A percentile compares a stretch with the other conserved stretches of the same genome.
These are phyloP conservation scores for Stygiomarasmius scandens DNA, from an alignment of 1,284 basidiomycete genomes.

Conservation along the genomic window DNA sequence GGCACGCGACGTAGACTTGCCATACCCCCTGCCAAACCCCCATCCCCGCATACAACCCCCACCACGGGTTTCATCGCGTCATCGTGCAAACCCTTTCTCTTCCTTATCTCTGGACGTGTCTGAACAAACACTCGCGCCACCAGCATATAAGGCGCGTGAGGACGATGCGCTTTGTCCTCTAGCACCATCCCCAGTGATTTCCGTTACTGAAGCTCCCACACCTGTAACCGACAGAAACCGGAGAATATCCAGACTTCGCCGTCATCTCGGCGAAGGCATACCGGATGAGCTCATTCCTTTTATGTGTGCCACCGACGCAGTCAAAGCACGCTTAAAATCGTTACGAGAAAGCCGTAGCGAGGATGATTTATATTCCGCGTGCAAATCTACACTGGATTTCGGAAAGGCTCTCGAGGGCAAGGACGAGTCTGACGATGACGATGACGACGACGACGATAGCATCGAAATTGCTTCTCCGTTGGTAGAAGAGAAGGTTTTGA, in stretches of 20 bases:
- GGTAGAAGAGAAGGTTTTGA: constrained; percentile 3
- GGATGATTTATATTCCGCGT: not conserved
- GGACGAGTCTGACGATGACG: not conserved
- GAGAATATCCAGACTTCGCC: constrained; percentile 34
- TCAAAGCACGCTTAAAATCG: not conserved
- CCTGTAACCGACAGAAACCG: constrained; percentile 28
- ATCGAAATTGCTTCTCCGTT: not conserved
- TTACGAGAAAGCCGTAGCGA: not conserved
- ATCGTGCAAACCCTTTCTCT: not conserved
- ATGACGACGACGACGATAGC: not conserved
- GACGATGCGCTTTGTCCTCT: not conserved
- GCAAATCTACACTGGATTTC: not conserved
- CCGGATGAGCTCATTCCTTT: constrained; percentile 26
- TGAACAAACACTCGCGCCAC: not conserved
- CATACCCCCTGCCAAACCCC: not conserved
- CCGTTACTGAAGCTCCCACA: constrained; percentile 22
- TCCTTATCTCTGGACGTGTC: not conserved
- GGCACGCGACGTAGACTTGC: not conserved
- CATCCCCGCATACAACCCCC: not conserved
- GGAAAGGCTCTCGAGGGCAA: not conserved
- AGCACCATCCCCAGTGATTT: constrained; percentile 10
- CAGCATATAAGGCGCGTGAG: not conserved
- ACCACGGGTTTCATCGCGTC: not conserved
- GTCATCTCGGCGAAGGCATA: constrained; percentile 33
- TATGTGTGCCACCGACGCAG: constrained; percentile 4